phyloP scores from a whole-genome alignment of 1,139 yeast species.

The Torulaspora pretoriensis region DNA sequence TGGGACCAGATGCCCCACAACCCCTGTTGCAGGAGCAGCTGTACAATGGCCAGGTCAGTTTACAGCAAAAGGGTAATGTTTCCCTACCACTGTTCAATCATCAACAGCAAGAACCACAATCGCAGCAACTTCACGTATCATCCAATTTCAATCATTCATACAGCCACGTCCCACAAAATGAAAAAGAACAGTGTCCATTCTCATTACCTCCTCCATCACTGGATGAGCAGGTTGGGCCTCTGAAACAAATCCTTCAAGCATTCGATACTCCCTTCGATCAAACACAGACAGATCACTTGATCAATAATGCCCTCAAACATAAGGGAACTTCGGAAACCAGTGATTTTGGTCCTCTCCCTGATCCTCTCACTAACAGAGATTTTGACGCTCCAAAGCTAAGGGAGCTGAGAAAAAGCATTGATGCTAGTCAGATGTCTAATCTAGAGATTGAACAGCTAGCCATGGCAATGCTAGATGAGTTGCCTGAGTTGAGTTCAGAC shows the following conservation, averaged over 20 bases:
- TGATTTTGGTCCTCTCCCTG: slow-evolving; percentile 69
- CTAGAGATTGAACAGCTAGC: slow-evolving; percentile 79
- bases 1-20: slow-evolving; percentile 19
- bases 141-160: slow-evolving; percentile 22
- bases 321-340: slow-evolving; percentile 39
- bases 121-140: slow-evolving; percentile 16
- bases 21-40: slow-evolving; percentile 36
- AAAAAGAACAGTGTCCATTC: slow-evolving; percentile 37
- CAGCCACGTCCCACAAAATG: slow-evolving; percentile 22
- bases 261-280: slow-evolving; percentile 31
- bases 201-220: slow-evolving; percentile 35
- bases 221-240: slow-evolving; percentile 16
- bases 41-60: slow-evolving; percentile 34
- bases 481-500: slow-evolving; percentile 88
- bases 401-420: slow-evolving; percentile 55
- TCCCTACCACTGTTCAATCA: slow-evolving; percentile 34
- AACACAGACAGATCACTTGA: slow-evolving; percentile 33
- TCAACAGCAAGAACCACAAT: slow-evolving; percentile 18
- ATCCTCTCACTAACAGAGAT: slow-evolving; percentile 56
- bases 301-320: slow-evolving; percentile 40
- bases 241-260: slow-evolving; percentile 27
- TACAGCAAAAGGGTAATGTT: slow-evolving; percentile 35
- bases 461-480: slow-evolving; percentile 77
- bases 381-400: slow-evolving; percentile 82
- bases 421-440: slow-evolving; percentile 38